Conservation (phyloP, 2,329 filamentous ascomycete genomes). For the Ilyonectria robusta region DNA sequence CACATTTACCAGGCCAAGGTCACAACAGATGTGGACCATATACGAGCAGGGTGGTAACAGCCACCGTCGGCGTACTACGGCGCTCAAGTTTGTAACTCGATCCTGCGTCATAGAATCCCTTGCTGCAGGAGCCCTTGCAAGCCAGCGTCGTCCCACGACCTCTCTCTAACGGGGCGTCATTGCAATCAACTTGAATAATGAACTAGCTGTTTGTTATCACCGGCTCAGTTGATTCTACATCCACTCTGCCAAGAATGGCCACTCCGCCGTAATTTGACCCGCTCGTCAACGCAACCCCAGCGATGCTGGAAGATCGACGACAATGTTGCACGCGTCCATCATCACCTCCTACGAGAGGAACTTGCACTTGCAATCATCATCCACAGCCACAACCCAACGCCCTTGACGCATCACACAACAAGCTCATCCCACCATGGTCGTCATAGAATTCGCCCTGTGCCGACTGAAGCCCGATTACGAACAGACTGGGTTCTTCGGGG, state of each 20-base stretch:
- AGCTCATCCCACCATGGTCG: slow-evolving; percentile 49
- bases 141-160: background rate
- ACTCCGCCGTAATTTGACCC: slow-evolving; percentile 22
- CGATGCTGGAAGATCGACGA: slow-evolving; percentile 13
- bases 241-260: slow-evolving; percentile 11
- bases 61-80: background rate
- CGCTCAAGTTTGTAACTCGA: background rate
- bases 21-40: slow-evolving; percentile 1
- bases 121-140: background rate
- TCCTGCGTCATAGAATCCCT: background rate
- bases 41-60: background rate
- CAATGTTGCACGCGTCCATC: slow-evolving; percentile 8
- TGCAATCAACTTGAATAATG: background rate
- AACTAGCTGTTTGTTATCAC: background rate
- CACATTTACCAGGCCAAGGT: background rate
- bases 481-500: slow-evolving; percentile 51
- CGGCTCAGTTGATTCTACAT: slow-evolving; percentile 8
- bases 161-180: background rate
- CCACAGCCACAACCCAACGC: slow-evolving; percentile 7
- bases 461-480: slow-evolving; percentile 49
- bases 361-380: slow-evolving; percentile 10
- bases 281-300: slow-evolving; percentile 27
- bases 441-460: slow-evolving; percentile 59
- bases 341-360: background rate
- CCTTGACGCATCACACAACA: background rate